Percentiles rank a stretch among this genome's conserved stretches.
Evolutionary conservation across 257 asterid genomes (phyloP).

Genomic region (Solanum medicagineum): DNA sequence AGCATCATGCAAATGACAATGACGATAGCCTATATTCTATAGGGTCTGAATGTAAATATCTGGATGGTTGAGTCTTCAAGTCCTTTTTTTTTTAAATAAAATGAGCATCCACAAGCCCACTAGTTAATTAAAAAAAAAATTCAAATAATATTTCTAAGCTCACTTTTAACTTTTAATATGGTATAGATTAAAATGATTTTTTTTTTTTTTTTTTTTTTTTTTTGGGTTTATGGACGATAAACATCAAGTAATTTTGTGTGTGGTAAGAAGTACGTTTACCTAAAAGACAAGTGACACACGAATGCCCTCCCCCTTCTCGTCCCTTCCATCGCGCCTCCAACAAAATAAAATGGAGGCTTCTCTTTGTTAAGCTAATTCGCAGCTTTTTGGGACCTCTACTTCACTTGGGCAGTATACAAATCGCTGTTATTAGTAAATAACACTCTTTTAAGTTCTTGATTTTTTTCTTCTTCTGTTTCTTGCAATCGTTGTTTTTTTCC

Average conservation of each 20-base stretch:
- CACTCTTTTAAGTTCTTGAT: not conserved
- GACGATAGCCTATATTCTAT: no score
- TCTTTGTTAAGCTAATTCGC: not conserved
- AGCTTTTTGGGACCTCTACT: not conserved
- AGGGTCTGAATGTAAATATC: no score
- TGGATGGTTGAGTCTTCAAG: no score
- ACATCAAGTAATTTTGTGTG: not conserved
- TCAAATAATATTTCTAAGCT: no score
- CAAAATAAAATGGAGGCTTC: not conserved
- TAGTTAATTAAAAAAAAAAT: no score
- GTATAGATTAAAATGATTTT: no score
- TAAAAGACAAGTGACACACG: not conserved
- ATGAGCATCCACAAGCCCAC: no score
- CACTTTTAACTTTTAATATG: no score
- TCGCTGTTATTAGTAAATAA: not conserved
- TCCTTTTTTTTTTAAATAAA: no score
- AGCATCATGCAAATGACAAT: no score
- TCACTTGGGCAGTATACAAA: not conserved
- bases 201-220: no score
- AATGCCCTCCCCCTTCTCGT: not conserved
- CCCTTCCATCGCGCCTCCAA: not conserved
- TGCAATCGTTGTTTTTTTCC: not conserved
- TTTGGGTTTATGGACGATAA: not conserved
- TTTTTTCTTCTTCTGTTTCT: not conserved
- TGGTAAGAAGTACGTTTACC: not conserved